Evolutionary conservation across 176 grass and related monocot genomes (phyloP).

Genomic region (Tuctoria greenei): DNA sequence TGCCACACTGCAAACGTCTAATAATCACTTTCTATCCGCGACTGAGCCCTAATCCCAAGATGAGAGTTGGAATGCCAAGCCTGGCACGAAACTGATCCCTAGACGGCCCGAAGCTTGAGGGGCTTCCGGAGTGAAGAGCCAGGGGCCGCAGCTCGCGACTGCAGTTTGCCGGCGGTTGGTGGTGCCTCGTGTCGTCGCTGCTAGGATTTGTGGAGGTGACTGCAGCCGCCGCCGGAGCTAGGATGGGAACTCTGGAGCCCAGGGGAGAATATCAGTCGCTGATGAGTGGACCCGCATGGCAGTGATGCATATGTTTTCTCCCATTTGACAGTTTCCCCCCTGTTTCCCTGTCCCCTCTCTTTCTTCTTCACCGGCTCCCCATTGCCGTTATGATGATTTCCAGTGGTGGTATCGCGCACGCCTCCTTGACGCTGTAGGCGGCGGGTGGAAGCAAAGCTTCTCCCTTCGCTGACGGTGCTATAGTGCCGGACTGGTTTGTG

Average conservation of each 20-base stretch:
- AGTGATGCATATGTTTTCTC: neutral
- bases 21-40: neutral
- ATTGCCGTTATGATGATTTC: neutral
- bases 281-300: neutral
- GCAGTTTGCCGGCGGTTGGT: neutral
- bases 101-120: neutral
- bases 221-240: slow-evolving; percentile 10
- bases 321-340: slow-evolving; percentile 5
- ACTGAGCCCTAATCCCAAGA: neutral
- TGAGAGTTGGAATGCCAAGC: neutral
- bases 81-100: neutral
- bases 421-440: neutral
- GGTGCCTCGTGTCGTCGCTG: neutral
- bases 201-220: neutral
- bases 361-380: neutral
- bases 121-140: neutral
- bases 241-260: neutral
- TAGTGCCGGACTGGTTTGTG: neutral
- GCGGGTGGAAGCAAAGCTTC: neutral
- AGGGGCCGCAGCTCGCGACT: neutral
- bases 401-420: neutral
- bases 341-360: neutral
- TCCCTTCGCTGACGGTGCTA: neutral
- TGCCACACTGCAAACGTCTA: no score
- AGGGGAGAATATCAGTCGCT: neutral